phyloP scores from a whole-genome alignment of 106 monocot species.

The Vanilla planifolia region DNA sequence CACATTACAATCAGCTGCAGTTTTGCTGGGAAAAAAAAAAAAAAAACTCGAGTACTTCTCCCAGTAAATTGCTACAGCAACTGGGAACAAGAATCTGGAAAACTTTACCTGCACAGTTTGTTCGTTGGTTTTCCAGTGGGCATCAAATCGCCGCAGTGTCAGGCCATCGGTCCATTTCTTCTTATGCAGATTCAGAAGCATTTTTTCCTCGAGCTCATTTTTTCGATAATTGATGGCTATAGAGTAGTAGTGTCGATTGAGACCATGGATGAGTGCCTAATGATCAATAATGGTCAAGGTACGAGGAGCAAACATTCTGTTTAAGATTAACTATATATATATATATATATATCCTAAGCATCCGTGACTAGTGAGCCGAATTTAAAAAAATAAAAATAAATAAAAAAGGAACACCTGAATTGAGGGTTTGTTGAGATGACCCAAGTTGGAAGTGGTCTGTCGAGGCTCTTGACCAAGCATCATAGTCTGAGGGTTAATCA shows the following conservation, averaged over 20 bases:
- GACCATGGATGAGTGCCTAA: slow-evolving; percentile 85
- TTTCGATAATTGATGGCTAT: slow-evolving; percentile 85
- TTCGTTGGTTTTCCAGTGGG: slow-evolving; percentile 81
- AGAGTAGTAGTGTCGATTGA: slow-evolving; percentile 90
- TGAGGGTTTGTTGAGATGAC: slow-evolving; percentile 91
- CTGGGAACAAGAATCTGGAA: not conserved
- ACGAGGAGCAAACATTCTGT: not conserved
- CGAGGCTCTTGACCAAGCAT: slow-evolving; percentile 99
- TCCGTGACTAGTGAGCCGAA: no score
- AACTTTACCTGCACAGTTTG: slow-evolving; percentile 66
- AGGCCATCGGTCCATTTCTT: slow-evolving; percentile 96
- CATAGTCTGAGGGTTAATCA: slow-evolving; percentile 98
- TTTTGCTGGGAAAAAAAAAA: not conserved
- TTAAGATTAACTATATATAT: not conserved
- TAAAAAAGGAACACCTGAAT: slow-evolving; percentile 44
- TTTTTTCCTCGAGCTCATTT: slow-evolving; percentile 57
- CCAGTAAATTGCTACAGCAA: not conserved
- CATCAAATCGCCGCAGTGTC: slow-evolving; percentile 60
- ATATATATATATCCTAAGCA: no score
- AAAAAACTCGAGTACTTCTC: not conserved
- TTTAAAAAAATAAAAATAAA: no score
- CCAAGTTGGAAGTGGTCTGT: slow-evolving; percentile 90
- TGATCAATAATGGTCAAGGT: not conserved
- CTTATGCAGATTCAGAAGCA: slow-evolving; percentile 85
- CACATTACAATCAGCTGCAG: not conserved